Base-by-base conservation (phyloP, 257 asterid genomes). In the Plantago ovata region DNA sequence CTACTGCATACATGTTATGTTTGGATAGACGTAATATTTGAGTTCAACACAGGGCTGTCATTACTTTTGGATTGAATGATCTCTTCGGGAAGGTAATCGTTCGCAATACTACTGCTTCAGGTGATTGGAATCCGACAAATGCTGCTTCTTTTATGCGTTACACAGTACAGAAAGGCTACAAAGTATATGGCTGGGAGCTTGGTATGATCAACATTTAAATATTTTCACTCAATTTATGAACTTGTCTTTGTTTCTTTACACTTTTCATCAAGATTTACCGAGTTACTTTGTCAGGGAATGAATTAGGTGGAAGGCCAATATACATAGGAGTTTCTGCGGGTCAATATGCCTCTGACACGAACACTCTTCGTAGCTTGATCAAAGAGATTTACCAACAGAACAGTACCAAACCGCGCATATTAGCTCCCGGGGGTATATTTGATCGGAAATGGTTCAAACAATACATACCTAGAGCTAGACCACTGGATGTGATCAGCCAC, bases 121-220 rank as follows among this genome's bases (percentile, higher is more conserved):
- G 85, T 53, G 78, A 89, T 43, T 88, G 95, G 96, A 65, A 83
- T 68, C 59, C 85, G 11, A 53, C 69, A 1, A 86, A 86, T 46
- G 85, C 93, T 21, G 89, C 81, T 50, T 78, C 90, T 13, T 67
- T 85, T 53, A 77, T 83, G 10, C 79, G 75, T 55, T 79, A 88
- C 28, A 81, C 94, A 20, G 80, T 78, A 20, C 63, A 69, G 61
- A 83, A 78, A 55, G 96, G 95, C 21, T 83, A 81, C 58, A 57
- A 58, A 24, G 81, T 88, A 38, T 72, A 73, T 40, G 95, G 90
- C 42, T 88, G 94, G 93, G 96, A 88, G 61, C 87, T 82, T 18
- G 96, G 96, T 88, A 69, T 72, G 81, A 38, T 12, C 44, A n/a
- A 12, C 23, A 24, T 24, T 41, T 4, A 10, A 1, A 40, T 19